A percentile compares a stretch with the other conserved stretches of the same genome.
Evolutionary conservation across 2,329 filamentous ascomycete genomes (phyloP).

Genomic region (Leptographium wingfieldii): DNA sequence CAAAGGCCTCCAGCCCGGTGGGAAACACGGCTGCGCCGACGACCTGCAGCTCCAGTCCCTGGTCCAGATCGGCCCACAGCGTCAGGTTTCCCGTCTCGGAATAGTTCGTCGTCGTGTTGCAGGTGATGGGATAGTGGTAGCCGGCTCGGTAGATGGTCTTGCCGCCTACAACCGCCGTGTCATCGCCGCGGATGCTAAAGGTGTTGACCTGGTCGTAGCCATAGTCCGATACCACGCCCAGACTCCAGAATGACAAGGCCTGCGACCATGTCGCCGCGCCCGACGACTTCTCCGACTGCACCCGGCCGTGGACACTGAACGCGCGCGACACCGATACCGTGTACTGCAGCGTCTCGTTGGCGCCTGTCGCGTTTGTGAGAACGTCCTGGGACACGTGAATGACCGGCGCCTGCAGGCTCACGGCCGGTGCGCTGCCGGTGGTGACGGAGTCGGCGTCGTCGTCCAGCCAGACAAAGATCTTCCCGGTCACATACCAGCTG

Average conservation of each 20-base stretch:
- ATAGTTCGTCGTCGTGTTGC: constrained; percentile 36
- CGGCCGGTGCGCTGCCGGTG: constrained; percentile 22
- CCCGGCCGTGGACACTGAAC: constrained; percentile 38
- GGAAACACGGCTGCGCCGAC: constrained; percentile 35
- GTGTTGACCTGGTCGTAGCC: constrained; percentile 30
- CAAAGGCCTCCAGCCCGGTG: constrained; percentile 46
- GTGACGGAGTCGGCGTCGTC: constrained; percentile 33
- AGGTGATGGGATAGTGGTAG: constrained; percentile 50
- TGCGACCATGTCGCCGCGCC: constrained; percentile 43
- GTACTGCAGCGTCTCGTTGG: constrained; percentile 48
- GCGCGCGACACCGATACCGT: constrained; percentile 41
- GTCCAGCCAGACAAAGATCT: constrained; percentile 68
- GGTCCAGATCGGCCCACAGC: constrained; percentile 28
- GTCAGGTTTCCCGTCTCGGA: constrained; percentile 30
- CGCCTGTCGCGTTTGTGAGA: constrained; percentile 33
- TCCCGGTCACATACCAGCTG: constrained; percentile 67
- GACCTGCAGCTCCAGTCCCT: constrained; percentile 26
- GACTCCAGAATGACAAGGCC: constrained; percentile 36
- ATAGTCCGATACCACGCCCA: constrained; percentile 30
- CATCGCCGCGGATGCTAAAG: constrained; percentile 18
- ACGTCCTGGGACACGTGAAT: constrained; percentile 33
- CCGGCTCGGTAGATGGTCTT: constrained; percentile 18
- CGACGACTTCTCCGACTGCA: constrained; percentile 32
- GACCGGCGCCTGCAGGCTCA: constrained; percentile 20
- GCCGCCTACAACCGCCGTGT: constrained; percentile 7